These are phyloP conservation scores for Coemansia brasiliensis DNA, from an alignment of 192 early-diverging fungal genomes.

Conservation along the genomic window DNA sequence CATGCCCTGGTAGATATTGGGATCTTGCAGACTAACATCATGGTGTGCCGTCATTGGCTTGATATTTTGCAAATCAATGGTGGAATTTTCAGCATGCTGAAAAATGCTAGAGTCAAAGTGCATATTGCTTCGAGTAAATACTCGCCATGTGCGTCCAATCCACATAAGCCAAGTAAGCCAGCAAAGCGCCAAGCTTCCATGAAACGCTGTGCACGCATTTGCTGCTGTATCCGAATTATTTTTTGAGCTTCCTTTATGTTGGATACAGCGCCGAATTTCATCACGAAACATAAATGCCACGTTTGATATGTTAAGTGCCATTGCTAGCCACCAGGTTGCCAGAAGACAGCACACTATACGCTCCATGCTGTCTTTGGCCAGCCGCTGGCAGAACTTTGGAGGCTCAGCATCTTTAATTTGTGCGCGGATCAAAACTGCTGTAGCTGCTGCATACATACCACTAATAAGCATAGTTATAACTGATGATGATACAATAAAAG, in stretches of 20 bases:
- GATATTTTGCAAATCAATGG: conserved; percentile 17
- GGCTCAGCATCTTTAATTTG: not conserved
- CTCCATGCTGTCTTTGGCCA: conserved; percentile 22
- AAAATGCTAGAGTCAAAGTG: conserved; percentile 51
- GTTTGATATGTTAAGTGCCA: conserved; percentile 35
- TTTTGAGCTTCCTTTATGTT: not conserved
- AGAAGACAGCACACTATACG: conserved; percentile 26
- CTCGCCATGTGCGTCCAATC: conserved; percentile 36
- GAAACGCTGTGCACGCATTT: conserved; percentile 32
- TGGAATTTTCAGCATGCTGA: conserved; percentile 21
- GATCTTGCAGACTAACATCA: conserved; percentile 28
- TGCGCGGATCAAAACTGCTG: conserved; percentile 13
- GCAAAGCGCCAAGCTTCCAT: conserved; percentile 35
- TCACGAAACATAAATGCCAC: conserved; percentile 42
- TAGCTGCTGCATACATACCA: conserved; percentile 23
- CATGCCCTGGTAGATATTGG: not conserved
- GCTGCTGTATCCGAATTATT: conserved; percentile 11
- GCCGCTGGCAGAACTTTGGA: conserved; percentile 20
- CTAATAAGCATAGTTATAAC: conserved; percentile 26
- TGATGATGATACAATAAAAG: conserved; percentile 19
- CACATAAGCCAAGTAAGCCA: conserved; percentile 44
- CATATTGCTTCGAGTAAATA: conserved; percentile 26
- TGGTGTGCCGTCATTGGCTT: not conserved
- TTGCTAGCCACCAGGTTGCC: conserved; percentile 48
- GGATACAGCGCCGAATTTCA: conserved; percentile 32